These are phyloP conservation scores for Chlamydomonas incerta DNA, from an alignment of 139 green algal genomes.

Conservation along the genomic window DNA sequence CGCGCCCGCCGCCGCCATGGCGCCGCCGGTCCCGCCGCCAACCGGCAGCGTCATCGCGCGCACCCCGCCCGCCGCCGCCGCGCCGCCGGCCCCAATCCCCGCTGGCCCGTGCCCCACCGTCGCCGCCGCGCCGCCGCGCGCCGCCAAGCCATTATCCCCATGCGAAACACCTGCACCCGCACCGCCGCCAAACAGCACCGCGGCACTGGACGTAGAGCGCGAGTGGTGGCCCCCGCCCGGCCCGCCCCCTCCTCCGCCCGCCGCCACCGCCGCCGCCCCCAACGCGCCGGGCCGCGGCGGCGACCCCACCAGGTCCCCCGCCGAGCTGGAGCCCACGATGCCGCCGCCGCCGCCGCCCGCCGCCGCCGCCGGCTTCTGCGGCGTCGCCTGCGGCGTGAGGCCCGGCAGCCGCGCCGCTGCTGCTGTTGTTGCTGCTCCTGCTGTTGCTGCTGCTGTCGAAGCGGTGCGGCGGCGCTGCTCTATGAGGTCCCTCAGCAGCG, in stretches of 20 bases:
- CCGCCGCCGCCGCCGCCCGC: too few species aligned
- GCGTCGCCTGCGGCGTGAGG: too few species aligned
- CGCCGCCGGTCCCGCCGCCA: not conserved
- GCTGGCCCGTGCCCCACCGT: too few species aligned
- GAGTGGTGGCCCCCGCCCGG: not conserved
- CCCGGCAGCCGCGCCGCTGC: too few species aligned
- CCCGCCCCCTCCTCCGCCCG: not conserved
- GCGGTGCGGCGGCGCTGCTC: not conserved
- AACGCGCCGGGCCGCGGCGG: not conserved
- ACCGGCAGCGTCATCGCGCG: slow-evolving; percentile 4
- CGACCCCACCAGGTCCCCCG: too few species aligned
- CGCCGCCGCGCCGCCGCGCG: too few species aligned
- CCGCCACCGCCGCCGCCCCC: not conserved
- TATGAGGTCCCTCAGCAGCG: slow-evolving; percentile 63
- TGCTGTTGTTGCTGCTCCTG: not conserved
- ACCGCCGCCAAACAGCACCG: not conserved
- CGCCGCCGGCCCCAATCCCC: not conserved
- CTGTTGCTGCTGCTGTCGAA: too few species aligned
- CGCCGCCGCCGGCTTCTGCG: too few species aligned
- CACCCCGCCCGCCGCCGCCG: not conserved
- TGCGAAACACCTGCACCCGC: too few species aligned
- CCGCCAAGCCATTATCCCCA: too few species aligned
- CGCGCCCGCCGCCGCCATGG: not conserved
- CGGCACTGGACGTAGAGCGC: slow-evolving; percentile 9
- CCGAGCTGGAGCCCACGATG: too few species aligned